Evolutionary conservation across 2,329 filamentous ascomycete genomes (phyloP), one percentile per base, ranked within the genome.

Genomic region (Trichoderma brevicompactum): DNA sequence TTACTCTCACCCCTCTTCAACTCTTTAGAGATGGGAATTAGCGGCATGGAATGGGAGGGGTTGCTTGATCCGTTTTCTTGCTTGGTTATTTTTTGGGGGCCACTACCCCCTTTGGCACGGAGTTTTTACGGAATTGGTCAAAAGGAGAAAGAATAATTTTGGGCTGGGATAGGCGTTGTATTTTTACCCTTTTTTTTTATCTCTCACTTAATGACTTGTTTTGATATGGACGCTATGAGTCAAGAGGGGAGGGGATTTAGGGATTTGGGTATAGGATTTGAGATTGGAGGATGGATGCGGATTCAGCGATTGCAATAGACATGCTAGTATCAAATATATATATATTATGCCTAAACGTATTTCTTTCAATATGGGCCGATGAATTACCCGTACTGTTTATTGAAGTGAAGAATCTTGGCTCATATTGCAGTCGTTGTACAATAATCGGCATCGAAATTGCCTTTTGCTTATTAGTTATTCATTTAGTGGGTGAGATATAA

Each of bases 41-140:
- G 23, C 23, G 23, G 23, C 23, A 28, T 28, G 5, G 23, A 28
- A 28, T 28, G 23, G 23, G 23, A 28, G 23, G 23, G 23, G 23
- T 28, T 28, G 23, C 23, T 28, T 28, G 23, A 28, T 28, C 23
- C 5, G 23, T 28, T 28, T 28, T 28, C 34, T 53, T n/a, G 13
- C n/a, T 6, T n/a, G 10, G 8, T 34, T 10, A 2, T 15, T 38
- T 28, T 32, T 3, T 54, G 40, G n/a, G n/a, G n/a, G n/a, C 49
- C 38, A 46, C 46, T 38, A 28, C 23, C 23, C 23, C 5, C 10
- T 5, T 13, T 60, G 63, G 54, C 32, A 28, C 19, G 63, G 63
- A 58, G 63, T 65, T 65, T 65, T 54, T 28, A 40, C 32, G 63
- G 48, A 46, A 28, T 19, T 17, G 41, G 48, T 43, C 12, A 59